These are phyloP conservation scores for Aechmea fasciata DNA, from an alignment of 176 grass and related monocot species.

Conservation along the genomic window DNA sequence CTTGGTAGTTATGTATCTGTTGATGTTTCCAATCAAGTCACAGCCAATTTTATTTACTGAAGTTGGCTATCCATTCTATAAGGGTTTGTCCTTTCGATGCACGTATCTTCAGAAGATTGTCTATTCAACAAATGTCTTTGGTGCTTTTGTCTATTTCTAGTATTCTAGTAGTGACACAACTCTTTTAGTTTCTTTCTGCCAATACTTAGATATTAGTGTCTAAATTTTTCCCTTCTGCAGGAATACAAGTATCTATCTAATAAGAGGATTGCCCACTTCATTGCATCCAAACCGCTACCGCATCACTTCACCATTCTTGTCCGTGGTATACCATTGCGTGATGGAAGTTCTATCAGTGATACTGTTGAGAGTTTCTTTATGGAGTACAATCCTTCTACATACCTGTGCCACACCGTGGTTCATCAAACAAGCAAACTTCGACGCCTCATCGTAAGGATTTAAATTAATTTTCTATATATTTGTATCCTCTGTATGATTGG, in stretches of 20 bases:
- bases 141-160: not conserved
- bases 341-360: slow-evolving; percentile 53
- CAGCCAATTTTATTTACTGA: not conserved
- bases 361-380: slow-evolving; percentile 75
- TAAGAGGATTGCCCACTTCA: slow-evolving; percentile 79
- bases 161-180: not conserved
- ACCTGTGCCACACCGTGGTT: slow-evolving; percentile 60
- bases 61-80: not conserved
- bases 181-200: not conserved
- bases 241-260: slow-evolving; percentile 75
- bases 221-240: slow-evolving; percentile 33
- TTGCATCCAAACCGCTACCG: slow-evolving; percentile 54
- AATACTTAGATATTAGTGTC: not conserved
- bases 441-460: slow-evolving; percentile 55
- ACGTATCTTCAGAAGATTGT: not conserved
- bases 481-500: not conserved
- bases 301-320: slow-evolving; percentile 89
- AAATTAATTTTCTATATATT: not conserved
- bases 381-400: slow-evolving; percentile 73
- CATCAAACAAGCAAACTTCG: slow-evolving; percentile 74
- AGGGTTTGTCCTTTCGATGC: not conserved
- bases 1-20: not conserved
- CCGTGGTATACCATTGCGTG: slow-evolving; percentile 58
- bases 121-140: not conserved
- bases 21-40: not conserved